phyloP scores from a whole-genome alignment of 371 early-diverging fungal genomes.

The Zychaea mexicana region DNA sequence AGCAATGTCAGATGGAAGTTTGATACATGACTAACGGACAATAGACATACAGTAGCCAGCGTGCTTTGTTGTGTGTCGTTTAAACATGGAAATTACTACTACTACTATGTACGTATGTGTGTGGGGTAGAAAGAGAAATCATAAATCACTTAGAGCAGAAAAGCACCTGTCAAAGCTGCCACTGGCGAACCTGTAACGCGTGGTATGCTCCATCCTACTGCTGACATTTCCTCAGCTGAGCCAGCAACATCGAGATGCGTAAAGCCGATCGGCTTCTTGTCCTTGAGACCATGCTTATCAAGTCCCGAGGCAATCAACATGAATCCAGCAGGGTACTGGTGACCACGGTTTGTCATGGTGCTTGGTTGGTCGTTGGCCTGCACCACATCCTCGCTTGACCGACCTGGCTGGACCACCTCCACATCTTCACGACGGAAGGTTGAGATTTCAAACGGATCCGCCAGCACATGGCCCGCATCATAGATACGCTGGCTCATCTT shows the following conservation, averaged over 20 bases:
- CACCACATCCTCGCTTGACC: slow-evolving; percentile 78
- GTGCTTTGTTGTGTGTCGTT: too few species aligned
- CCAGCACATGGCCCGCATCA: slow-evolving; percentile 71
- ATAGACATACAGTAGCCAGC: too few species aligned
- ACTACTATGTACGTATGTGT: not conserved
- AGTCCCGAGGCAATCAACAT: slow-evolving; percentile 82
- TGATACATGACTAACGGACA: not conserved
- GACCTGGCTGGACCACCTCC: slow-evolving; percentile 61
- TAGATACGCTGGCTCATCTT: slow-evolving; percentile 64
- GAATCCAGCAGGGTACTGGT: slow-evolving; percentile 88
- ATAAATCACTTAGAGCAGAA: slow-evolving; percentile 45
- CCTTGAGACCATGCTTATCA: slow-evolving; percentile 70
- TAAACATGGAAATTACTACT: too few species aligned
- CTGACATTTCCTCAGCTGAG: slow-evolving; percentile 66
- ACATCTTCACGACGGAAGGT: slow-evolving; percentile 85
- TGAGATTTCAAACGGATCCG: slow-evolving; percentile 85
- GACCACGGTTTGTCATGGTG: slow-evolving; percentile 79
- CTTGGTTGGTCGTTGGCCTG: slow-evolving; percentile 80
- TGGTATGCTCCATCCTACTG: slow-evolving; percentile 70
- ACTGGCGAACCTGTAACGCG: slow-evolving; percentile 81
- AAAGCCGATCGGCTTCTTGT: slow-evolving; percentile 70
- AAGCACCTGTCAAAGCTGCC: slow-evolving; percentile 76
- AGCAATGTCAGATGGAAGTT: not conserved
- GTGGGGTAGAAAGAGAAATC: not conserved
- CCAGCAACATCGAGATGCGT: slow-evolving; percentile 90